phyloP scores from a whole-genome alignment of 2,329 filamentous ascomycete genomes.

The Sodiomyces alkalinus region DNA sequence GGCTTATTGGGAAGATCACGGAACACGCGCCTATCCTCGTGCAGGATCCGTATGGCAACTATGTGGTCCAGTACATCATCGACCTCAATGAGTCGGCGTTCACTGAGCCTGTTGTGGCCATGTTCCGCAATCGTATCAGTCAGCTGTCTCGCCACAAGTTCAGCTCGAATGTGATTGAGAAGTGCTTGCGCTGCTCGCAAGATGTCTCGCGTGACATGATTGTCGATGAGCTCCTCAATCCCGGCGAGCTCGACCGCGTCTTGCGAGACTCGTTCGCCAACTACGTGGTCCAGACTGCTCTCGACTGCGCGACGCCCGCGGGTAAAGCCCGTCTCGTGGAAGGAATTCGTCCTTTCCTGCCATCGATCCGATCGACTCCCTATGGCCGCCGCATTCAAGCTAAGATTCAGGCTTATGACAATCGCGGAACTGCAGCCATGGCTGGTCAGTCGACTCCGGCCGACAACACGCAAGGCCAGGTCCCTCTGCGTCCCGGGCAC shows the following conservation, averaged over 20 bases:
- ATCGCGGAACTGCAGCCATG: constrained; percentile 23
- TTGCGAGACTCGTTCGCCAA: constrained; percentile 90
- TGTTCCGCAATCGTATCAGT: constrained; percentile 60
- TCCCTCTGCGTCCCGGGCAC: constrained; percentile 29
- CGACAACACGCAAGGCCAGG: constrained; percentile 38
- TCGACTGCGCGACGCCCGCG: constrained; percentile 65
- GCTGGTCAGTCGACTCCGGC: constrained; percentile 36
- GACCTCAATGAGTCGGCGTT: constrained; percentile 79
- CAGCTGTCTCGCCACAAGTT: constrained; percentile 89
- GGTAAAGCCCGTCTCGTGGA: constrained; percentile 69
- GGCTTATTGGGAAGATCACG: constrained; percentile 77
- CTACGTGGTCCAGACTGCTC: constrained; percentile 93
- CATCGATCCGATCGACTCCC: constrained; percentile 74
- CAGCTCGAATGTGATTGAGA: constrained; percentile 98
- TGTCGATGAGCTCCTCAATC: constrained; percentile 63
- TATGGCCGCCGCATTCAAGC: constrained; percentile 87
- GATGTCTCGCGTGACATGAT: constrained; percentile 62
- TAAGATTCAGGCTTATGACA: constrained; percentile 59
- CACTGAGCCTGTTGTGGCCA: constrained; percentile 73
- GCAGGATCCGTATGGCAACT: constrained; percentile 96
- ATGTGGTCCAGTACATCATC: constrained; percentile 96
- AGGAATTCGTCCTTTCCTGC: constrained; percentile 69
- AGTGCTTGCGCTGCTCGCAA: constrained; percentile 75
- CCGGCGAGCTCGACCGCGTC: constrained; percentile 71
- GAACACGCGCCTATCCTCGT: constrained; percentile 77